Conservation (phyloP, 768 basidiomycete species). For the Lactarius pseudohatsudake region DNA sequence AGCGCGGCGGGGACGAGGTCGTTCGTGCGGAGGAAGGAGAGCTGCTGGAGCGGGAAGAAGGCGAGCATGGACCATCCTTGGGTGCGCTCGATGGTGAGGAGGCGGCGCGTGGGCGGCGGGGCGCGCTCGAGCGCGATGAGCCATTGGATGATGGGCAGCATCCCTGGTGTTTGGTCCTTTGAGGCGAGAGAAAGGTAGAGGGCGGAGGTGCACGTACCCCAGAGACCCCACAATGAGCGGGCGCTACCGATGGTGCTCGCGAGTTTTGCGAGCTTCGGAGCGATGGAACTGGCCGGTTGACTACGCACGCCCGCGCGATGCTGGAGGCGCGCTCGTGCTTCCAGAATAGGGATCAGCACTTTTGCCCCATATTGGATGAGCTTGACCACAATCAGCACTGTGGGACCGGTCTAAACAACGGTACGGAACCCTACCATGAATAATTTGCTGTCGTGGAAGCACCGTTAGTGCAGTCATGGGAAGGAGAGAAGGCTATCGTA, state of each 20-base stretch:
- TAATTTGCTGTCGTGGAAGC: too few relatives aligned
- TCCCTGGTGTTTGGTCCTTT: constrained; percentile 42
- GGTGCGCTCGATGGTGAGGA: constrained; percentile 75
- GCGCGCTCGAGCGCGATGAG: constrained; percentile 71
- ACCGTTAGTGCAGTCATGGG: constrained; percentile 16
- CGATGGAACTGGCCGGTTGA: constrained; percentile 52
- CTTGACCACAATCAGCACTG: constrained; percentile 39
- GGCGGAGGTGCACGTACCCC: constrained; percentile 53
- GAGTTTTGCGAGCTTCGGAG: constrained; percentile 54
- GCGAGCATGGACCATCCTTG: constrained; percentile 78
- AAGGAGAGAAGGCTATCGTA: constrained; percentile 42
- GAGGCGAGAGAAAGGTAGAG: not conserved
- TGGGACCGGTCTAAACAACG: not conserved
- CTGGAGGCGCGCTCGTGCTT: constrained; percentile 67
- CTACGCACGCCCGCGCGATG: constrained; percentile 59
- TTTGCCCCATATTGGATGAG: constrained; percentile 74
- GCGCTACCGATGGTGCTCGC: constrained; percentile 61
- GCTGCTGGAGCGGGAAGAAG: constrained; percentile 78
- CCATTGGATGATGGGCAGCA: constrained; percentile 82
- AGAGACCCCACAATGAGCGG: constrained; percentile 72
- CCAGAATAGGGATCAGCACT: constrained; percentile 62
- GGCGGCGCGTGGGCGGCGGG: constrained; percentile 64
- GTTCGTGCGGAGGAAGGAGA: constrained; percentile 64
- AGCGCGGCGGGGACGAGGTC: constrained; percentile 59
- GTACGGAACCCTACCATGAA: constrained; percentile 31